A percentile compares a stretch with the other conserved stretches of the same genome.
phyloP scores from a whole-genome alignment of 1,284 basidiomycete genomes.

The Cutaneotrichosporon mucoides region DNA sequence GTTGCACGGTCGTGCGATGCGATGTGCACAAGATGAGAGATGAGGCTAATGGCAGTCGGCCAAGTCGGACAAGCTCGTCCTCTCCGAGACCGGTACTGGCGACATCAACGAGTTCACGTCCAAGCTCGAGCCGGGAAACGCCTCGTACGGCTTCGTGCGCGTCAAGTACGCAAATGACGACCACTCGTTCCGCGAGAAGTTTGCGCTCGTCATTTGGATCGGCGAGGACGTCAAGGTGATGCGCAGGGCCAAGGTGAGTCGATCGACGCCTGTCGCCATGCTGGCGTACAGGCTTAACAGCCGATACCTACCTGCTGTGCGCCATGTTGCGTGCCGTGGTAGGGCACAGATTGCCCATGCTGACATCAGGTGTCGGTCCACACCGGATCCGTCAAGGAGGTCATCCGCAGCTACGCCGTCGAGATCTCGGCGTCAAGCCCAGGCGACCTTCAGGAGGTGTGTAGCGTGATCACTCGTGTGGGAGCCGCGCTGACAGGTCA shows the following conservation, averaged over 20 bases:
- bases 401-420: constrained; percentile 73
- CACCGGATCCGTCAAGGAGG: constrained; percentile 73
- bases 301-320: too few species aligned
- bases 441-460: constrained; percentile 71
- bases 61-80: constrained; percentile 72
- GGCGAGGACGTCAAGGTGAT: constrained; percentile 78
- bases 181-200: constrained; percentile 79
- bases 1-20: neutral
- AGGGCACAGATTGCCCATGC: too few species aligned
- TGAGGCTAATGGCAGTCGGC: constrained; percentile 56
- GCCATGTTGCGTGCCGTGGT: too few species aligned
- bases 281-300: too few species aligned
- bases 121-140: constrained; percentile 66
- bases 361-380: constrained; percentile 74
- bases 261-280: too few species aligned
- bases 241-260: constrained; percentile 77
- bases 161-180: constrained; percentile 70
- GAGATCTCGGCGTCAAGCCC: constrained; percentile 76
- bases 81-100: constrained; percentile 72
- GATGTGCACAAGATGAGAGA: too few species aligned
- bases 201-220: constrained; percentile 85
- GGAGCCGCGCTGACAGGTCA: constrained; percentile 9
- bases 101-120: constrained; percentile 72
- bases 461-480: neutral
- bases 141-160: constrained; percentile 76